A percentile compares a stretch with the other conserved stretches of the same genome.
Evolutionary conservation across 1,284 basidiomycete species (phyloP).

Genomic region (Ganoderma meredithae): DNA sequence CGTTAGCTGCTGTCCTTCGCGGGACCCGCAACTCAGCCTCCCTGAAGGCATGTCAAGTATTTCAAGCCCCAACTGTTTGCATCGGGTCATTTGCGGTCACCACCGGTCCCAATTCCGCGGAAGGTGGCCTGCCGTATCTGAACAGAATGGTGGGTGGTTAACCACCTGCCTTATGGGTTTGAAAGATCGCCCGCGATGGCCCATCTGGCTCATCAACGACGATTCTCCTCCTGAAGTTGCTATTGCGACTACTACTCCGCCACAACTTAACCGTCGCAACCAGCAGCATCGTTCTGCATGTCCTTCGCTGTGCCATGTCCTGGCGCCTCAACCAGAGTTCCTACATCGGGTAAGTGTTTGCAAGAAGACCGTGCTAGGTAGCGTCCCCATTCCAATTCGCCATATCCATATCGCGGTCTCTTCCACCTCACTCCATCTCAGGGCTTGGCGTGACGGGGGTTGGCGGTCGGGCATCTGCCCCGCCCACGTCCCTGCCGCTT

Average conservation of each 20-base stretch:
- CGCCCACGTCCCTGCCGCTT: neutral
- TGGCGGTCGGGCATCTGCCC: neutral
- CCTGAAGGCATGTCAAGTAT: neutral
- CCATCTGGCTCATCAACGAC: constrained; percentile 1
- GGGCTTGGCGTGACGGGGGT: neutral
- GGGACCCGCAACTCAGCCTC: neutral
- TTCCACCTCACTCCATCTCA: neutral
- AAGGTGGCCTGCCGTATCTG: neutral
- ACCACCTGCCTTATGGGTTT: neutral
- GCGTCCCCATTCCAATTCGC: neutral
- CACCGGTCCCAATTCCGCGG: neutral
- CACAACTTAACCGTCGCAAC: neutral
- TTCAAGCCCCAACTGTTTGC: neutral
- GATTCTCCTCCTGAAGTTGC: neutral
- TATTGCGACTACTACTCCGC: neutral
- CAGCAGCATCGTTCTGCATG: neutral
- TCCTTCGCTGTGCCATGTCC: neutral
- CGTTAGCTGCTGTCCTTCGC: neutral
- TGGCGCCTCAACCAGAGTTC: neutral
- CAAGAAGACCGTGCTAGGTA: neutral
- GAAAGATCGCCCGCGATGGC: neutral
- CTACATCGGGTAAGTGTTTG: neutral
- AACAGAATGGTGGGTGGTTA: neutral
- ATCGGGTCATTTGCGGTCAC: neutral
- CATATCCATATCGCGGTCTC: neutral